Conservation (phyloP, 1,139 yeast species). For the Pichia sp. region DNA sequence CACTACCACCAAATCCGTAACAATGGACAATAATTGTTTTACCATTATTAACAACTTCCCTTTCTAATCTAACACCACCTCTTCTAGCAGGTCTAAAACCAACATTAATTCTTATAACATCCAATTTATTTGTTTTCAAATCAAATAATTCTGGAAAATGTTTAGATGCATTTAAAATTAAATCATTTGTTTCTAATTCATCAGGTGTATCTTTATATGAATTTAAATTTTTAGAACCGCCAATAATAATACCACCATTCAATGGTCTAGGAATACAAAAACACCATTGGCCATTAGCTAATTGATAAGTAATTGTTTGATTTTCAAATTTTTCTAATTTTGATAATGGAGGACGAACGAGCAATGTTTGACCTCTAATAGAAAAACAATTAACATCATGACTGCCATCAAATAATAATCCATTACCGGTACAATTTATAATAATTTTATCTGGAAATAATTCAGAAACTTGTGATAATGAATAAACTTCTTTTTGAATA, state of each 20-base stretch:
- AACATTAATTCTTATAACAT: constrained; percentile 51
- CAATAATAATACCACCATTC: constrained; percentile 62
- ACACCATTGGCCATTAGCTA: constrained; percentile 52
- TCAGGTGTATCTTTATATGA: constrained; percentile 30
- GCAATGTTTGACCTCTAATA: constrained; percentile 53
- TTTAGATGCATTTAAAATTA: constrained; percentile 40
- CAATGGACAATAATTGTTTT: constrained; percentile 44
- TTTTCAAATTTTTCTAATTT: constrained; percentile 32
- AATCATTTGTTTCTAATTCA: constrained; percentile 40
- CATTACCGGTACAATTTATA: constrained; percentile 60
- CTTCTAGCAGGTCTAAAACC: constrained; percentile 68
- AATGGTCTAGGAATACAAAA: constrained; percentile 56
- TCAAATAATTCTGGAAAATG: constrained; percentile 52
- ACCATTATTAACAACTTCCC: constrained; percentile 31
- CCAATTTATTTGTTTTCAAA: constrained; percentile 29
- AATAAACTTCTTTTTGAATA: constrained; percentile 31
- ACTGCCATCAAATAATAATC: constrained; percentile 52
- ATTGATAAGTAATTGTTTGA: constrained; percentile 55
- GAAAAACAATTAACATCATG: constrained; percentile 44
- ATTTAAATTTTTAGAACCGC: constrained; percentile 64
- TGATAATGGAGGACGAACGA: constrained; percentile 41
- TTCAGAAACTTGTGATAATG: constrained; percentile 37
- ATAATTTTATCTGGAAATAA: constrained; percentile 31
- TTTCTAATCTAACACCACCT: constrained; percentile 51
- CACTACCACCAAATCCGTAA: constrained; percentile 73